A percentile compares a stretch with the other conserved stretches of the same genome.
Conservation (phyloP, 2,329 filamentous ascomycete genomes). For the Trichothecium sympodiale region DNA sequence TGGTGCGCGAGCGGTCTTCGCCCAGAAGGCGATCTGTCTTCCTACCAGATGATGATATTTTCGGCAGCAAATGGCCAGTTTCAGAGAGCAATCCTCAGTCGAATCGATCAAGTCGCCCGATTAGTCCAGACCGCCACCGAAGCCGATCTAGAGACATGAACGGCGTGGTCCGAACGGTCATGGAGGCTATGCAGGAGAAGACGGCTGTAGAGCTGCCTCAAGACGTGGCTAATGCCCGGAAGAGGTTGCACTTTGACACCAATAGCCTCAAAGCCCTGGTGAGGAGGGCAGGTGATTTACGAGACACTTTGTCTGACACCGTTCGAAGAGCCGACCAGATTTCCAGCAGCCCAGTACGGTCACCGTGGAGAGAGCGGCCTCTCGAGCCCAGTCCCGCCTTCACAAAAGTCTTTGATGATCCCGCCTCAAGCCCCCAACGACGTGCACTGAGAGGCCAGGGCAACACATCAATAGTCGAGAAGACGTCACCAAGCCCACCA, state of each 20-base stretch:
- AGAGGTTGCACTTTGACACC: constrained; percentile 53
- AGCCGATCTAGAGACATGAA: constrained; percentile 24
- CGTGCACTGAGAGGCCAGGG: constrained; percentile 40
- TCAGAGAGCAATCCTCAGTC: constrained; percentile 23
- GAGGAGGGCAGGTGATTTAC: constrained; percentile 48
- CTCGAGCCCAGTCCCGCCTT: constrained; percentile 55
- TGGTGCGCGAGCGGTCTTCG: constrained; percentile 41
- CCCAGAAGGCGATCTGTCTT: constrained; percentile 51
- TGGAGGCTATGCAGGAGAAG: constrained; percentile 52
- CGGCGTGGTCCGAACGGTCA: constrained; percentile 48
- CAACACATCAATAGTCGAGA: constrained; percentile 39
- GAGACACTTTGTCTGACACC: constrained; percentile 47
- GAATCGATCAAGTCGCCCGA: constrained; percentile 28
- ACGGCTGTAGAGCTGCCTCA: constrained; percentile 18
- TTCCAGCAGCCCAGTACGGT: constrained; percentile 42
- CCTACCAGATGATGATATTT: constrained; percentile 55
- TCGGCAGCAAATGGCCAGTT: constrained; percentile 40
- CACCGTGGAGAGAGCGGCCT: constrained; percentile 31
- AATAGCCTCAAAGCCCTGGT: constrained; percentile 58
- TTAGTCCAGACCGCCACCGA: constrained; percentile 23
- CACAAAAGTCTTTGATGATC: constrained; percentile 54
- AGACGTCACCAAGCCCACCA: constrained; percentile 39
- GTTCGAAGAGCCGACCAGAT: constrained; percentile 49
- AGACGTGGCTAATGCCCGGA: constrained; percentile 30
- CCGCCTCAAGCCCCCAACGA: constrained; percentile 42